Evolutionary conservation across 2,329 filamentous ascomycete species (phyloP).

Genomic region (Monascus ruber): DNA sequence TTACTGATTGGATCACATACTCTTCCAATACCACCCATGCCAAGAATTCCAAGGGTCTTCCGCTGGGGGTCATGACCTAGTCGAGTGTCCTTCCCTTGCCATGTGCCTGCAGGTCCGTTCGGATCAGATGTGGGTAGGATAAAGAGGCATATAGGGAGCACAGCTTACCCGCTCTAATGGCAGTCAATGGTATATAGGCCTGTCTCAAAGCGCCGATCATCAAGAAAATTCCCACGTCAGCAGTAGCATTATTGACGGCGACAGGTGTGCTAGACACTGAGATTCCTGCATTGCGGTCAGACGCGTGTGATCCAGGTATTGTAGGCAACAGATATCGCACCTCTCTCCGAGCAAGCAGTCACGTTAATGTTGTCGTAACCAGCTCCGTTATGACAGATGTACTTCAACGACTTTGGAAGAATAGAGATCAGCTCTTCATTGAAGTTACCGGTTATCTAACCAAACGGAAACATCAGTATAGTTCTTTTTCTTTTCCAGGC

Average conservation of each 20-base stretch:
- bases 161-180: slow-evolving; percentile 28
- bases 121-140: too few relatives aligned
- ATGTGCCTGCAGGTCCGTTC: slow-evolving; percentile 18
- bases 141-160: background rate
- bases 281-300: slow-evolving; percentile 16
- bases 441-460: slow-evolving; percentile 36
- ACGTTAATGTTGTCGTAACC: slow-evolving; percentile 53
- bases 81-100: slow-evolving; percentile 27
- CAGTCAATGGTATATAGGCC: slow-evolving; percentile 29
- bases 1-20: slow-evolving; percentile 16
- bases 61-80: slow-evolving; percentile 35
- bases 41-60: slow-evolving; percentile 36
- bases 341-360: slow-evolving; percentile 37
- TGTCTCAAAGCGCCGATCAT: slow-evolving; percentile 37
- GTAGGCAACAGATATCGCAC: slow-evolving; percentile 11
- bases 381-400: slow-evolving; percentile 45
- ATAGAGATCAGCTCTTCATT: slow-evolving; percentile 36
- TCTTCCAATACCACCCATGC: slow-evolving; percentile 38
- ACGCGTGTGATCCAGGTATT: background rate
- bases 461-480: background rate
- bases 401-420: slow-evolving; percentile 36
- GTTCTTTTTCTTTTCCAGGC: background rate
- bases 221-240: slow-evolving; percentile 37
- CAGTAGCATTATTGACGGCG: slow-evolving; percentile 37
- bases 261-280: slow-evolving; percentile 35